Evolutionary conservation across 2,329 filamentous ascomycete species (phyloP).

Genomic region (Boeremia lycopersici): DNA sequence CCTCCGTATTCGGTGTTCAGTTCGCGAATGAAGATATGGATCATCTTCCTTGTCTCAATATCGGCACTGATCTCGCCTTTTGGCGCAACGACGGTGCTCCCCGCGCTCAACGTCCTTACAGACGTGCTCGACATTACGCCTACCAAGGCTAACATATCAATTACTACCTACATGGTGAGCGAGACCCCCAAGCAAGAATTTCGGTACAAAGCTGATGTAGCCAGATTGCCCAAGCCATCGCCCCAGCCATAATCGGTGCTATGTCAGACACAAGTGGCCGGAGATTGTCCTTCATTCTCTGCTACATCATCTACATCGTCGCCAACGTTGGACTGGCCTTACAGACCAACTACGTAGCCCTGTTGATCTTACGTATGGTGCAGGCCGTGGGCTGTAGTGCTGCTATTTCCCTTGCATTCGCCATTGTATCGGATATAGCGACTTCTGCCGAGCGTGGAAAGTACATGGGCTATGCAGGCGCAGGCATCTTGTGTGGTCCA

Average conservation of each 20-base stretch:
- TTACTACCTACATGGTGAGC: slow-evolving; percentile 57
- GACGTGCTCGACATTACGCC: slow-evolving; percentile 50
- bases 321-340: slow-evolving; percentile 47
- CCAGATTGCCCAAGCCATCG: slow-evolving; percentile 56
- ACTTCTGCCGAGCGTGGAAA: slow-evolving; percentile 72
- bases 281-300: slow-evolving; percentile 58
- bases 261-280: slow-evolving; percentile 60
- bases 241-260: slow-evolving; percentile 59
- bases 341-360: slow-evolving; percentile 44
- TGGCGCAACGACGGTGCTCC: slow-evolving; percentile 47
- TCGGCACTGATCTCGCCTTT: slow-evolving; percentile 58
- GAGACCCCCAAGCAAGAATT: not conserved
- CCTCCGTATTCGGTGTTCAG: slow-evolving; percentile 42
- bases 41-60: slow-evolving; percentile 55
- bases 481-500: slow-evolving; percentile 51
- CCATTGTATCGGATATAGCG: slow-evolving; percentile 74
- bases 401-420: slow-evolving; percentile 65
- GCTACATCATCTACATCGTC: slow-evolving; percentile 46
- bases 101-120: slow-evolving; percentile 43
- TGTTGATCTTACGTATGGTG: slow-evolving; percentile 44
- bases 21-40: slow-evolving; percentile 51
- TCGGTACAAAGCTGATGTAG: slow-evolving; percentile 11
- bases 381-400: slow-evolving; percentile 51
- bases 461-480: slow-evolving; percentile 71
- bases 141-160: slow-evolving; percentile 56